Evolutionary conservation across 1,284 basidiomycete genomes (phyloP), one percentile per base, ranked within the genome.

Genomic region (Volvariella surrecta): DNA sequence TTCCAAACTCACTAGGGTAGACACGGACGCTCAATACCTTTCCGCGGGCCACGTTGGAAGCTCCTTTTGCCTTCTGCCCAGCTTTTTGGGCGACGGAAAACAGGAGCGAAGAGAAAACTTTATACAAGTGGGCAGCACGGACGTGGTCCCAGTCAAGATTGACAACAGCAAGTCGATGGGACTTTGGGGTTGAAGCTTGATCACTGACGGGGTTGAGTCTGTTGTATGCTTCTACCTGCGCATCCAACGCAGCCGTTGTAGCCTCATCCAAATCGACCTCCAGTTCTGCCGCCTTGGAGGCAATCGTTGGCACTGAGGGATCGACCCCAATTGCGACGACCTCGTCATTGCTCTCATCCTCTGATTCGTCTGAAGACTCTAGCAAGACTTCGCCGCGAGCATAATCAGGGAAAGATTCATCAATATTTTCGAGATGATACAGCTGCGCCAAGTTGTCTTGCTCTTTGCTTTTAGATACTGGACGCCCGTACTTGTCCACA

Each of bases 71-170:
- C 32, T 13, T 47, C 43, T 3, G 37, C 39, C 35, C 40, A 43
- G 18, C 42, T 48, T 30, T 45, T 44, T 44, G 3, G 72, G 61
- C 73, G 10, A 72, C 72, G 46, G 76, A 67, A 3, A 83, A 82
- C 15, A 97, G 73, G 42, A 95, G 76, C 3, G 93, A 97, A 28
- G 89, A 82, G 63, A 92, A 93, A 34, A 99, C 89, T 62, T 90
- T 92, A 76, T 80, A 97, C 18, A 99, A 68, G 61, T 99, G 94
- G 28, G 70, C 70, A 1, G 95, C 91, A 40, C 88, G 85, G 44
- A 99, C 79, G 64, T 98, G 80, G 62, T 99, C 96, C 96, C 96
- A 99, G 65, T 99, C 96, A 47, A 99, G 76, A 60, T 99, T 98
- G 52, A 99, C 95, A 20, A 88, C 79, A 0, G 95, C 96, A 4